Percentiles rank a stretch among this genome's conserved stretches.
Conservation (phyloP, 805 yeast species). For the Hanseniaspora vineae region DNA sequence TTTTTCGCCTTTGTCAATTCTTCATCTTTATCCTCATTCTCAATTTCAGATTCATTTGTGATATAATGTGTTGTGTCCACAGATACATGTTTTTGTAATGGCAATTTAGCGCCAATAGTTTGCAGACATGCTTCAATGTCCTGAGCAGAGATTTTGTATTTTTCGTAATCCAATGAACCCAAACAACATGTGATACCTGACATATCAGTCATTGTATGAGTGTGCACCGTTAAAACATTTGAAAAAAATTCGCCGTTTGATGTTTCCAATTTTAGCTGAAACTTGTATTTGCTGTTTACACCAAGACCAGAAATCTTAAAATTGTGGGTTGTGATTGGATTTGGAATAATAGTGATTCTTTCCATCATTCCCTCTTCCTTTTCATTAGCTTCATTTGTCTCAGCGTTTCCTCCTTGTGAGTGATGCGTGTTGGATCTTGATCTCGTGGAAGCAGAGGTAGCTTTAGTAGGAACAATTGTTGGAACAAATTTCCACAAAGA, state of each 20-base stretch:
- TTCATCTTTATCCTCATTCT: slow-evolving; percentile 18
- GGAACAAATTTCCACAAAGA: slow-evolving; percentile 46
- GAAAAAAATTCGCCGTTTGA: slow-evolving; percentile 80
- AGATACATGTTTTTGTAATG: slow-evolving; percentile 56
- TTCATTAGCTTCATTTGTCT: too few relatives aligned
- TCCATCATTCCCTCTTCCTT: slow-evolving; percentile 20
- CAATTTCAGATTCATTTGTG: slow-evolving; percentile 25
- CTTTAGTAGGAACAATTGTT: too few relatives aligned
- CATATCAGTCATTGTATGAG: slow-evolving; percentile 94
- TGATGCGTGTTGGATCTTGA: too few relatives aligned
- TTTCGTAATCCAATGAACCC: slow-evolving; percentile 54
- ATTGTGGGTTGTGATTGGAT: slow-evolving; percentile 61
- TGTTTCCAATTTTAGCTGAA: slow-evolving; percentile 71
- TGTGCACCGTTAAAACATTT: slow-evolving; percentile 52
- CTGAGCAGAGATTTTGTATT: slow-evolving; percentile 32
- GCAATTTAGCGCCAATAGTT: slow-evolving; percentile 65
- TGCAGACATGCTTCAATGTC: slow-evolving; percentile 53
- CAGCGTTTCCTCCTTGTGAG: too few relatives aligned
- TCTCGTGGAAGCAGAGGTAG: too few relatives aligned
- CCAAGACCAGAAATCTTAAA: slow-evolving; percentile 88
- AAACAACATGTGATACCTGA: slow-evolving; percentile 85
- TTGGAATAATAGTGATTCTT: slow-evolving; percentile 70
- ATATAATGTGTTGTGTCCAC: slow-evolving; percentile 93
- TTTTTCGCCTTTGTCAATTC: slow-evolving; percentile 72
- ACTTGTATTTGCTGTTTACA: slow-evolving; percentile 67